These are phyloP conservation scores for Fusarium zealandicum DNA, from an alignment of 2,329 filamentous ascomycete genomes.

Conservation along the genomic window DNA sequence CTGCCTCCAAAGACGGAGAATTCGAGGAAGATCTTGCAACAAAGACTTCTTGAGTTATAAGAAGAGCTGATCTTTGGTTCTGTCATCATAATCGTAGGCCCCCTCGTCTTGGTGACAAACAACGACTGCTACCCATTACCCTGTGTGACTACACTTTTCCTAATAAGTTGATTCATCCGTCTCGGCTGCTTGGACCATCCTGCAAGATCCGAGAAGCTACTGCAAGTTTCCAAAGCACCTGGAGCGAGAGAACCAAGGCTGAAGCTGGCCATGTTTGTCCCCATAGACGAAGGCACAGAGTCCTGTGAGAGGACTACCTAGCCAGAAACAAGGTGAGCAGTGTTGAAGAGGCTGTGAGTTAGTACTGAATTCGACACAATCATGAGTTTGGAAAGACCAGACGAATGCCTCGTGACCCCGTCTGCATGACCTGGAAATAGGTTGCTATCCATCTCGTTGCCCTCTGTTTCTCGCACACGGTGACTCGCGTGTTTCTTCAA, in stretches of 20 bases:
- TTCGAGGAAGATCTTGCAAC: too few species aligned
- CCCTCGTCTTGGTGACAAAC: too few species aligned
- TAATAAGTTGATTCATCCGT: slow-evolving; percentile 2
- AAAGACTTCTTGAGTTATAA: too few species aligned
- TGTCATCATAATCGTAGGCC: too few species aligned
- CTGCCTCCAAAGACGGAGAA: too few species aligned
- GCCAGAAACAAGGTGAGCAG: not conserved
- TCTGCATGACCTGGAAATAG: too few species aligned
- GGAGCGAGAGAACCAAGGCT: not conserved
- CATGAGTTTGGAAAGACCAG: not conserved
- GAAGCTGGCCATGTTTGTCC: not conserved
- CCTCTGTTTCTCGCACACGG: not conserved
- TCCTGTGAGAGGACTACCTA: not conserved
- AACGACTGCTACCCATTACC: not conserved
- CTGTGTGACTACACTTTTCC: slow-evolving; percentile 6
- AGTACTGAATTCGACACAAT: not conserved
- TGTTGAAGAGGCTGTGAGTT: not conserved
- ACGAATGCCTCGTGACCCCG: not conserved
- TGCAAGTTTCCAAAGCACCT: too few species aligned
- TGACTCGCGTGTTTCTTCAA: not conserved
- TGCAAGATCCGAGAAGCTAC: too few species aligned
- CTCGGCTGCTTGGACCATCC: not conserved
- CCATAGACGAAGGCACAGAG: not conserved
- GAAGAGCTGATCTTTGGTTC: too few species aligned
- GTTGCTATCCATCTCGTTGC: not conserved